These are phyloP conservation scores for Gnomoniopsis smithogilvyi DNA, from an alignment of 2,329 filamentous ascomycete species.

Conservation along the genomic window DNA sequence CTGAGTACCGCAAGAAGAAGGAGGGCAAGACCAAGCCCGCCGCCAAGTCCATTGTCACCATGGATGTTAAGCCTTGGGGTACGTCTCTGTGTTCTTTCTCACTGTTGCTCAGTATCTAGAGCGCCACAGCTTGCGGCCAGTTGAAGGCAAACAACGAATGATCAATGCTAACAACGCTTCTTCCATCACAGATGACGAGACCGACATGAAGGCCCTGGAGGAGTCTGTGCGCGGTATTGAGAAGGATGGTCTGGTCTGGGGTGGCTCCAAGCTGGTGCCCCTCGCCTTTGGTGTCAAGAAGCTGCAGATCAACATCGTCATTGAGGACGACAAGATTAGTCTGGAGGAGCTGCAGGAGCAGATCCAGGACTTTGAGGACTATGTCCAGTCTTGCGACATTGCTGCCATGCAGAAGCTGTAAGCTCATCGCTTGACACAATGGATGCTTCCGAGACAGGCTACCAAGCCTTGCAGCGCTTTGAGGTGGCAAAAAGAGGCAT, in stretches of 20 bases:
- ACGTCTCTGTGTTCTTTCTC: constrained; percentile 43
- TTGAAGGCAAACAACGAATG: no score
- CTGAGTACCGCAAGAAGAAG: constrained; percentile 97
- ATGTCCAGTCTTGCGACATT: constrained; percentile 92
- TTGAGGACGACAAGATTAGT: constrained; percentile 96
- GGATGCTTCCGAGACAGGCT: background rate
- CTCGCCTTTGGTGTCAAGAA: constrained; percentile 99
- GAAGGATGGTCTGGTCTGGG: constrained; percentile 95
- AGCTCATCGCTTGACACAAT: constrained; percentile 26
- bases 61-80: constrained; percentile 99
- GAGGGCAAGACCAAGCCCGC: constrained; percentile 84
- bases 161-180: constrained; percentile 6
- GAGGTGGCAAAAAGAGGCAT: background rate
- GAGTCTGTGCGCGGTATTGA: constrained; percentile 76
- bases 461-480: background rate
- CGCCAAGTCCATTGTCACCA: constrained; percentile 92
- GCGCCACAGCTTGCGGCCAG: no score
- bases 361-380: constrained; percentile 83
- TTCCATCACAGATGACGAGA: constrained; percentile 72
- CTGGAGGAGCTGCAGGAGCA: constrained; percentile 80
- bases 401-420: constrained; percentile 93
- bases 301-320: constrained; percentile 96
- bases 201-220: constrained; percentile 82
- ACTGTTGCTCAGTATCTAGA: no score
- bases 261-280: constrained; percentile 81